Conservation (phyloP, 2,329 filamentous ascomycete genomes). For the Neopestalotiopsis sp. region DNA sequence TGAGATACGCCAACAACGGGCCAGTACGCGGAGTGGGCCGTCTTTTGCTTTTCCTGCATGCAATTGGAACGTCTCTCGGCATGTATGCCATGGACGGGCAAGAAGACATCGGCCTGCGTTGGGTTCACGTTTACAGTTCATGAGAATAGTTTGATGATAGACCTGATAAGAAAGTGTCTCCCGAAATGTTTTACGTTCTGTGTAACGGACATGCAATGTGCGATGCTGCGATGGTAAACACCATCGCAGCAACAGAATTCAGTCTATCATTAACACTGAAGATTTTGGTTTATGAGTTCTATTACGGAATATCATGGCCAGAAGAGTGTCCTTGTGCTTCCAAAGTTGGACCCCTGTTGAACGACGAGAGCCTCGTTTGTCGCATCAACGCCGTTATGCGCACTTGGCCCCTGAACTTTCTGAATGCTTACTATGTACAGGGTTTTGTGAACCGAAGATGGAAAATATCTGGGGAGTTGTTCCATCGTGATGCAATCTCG, state of each 20-base stretch:
- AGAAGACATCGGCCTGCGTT: slow-evolving; percentile 21
- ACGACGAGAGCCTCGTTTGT: too few relatives aligned
- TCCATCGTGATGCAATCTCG: too few relatives aligned
- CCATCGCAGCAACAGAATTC: too few relatives aligned
- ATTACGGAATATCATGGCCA: neutral
- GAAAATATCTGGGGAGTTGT: too few relatives aligned
- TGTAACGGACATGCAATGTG: too few relatives aligned
- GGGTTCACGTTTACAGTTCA: slow-evolving; percentile 19
- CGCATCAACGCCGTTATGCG: too few relatives aligned
- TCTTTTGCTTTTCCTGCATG: neutral
- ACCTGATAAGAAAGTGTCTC: slow-evolving; percentile 22
- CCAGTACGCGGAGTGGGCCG: neutral
- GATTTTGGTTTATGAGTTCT: neutral
- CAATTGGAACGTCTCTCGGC: slow-evolving; percentile 12
- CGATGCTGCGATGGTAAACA: neutral
- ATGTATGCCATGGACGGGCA: slow-evolving; percentile 12
- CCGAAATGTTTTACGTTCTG: neutral
- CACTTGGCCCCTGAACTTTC: too few relatives aligned
- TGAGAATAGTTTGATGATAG: slow-evolving; percentile 33
- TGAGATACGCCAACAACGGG: neutral
- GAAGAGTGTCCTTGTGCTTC: neutral
- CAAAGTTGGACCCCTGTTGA: neutral
- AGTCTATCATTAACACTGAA: too few relatives aligned
- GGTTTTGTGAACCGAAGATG: too few relatives aligned
- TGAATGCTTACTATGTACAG: too few relatives aligned